Base-by-base conservation (phyloP, 1,139 yeast genomes). In the Ogataea hybrid region DNA sequence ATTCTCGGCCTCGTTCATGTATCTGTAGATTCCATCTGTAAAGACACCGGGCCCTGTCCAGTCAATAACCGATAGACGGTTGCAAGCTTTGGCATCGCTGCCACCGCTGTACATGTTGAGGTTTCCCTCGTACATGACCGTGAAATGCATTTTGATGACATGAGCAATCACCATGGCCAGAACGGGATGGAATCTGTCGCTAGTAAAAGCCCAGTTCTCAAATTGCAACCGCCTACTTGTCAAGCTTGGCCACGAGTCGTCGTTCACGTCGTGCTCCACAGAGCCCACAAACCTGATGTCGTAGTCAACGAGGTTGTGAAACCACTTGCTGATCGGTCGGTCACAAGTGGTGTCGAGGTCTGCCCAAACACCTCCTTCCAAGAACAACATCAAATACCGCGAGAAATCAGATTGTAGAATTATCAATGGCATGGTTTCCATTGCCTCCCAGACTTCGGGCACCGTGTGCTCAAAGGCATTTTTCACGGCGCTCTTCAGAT, bases 21-120 rank as follows among this genome's bases (percentile, higher is more conserved):
- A 81, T n/a, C 73, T 71, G 61, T 82, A 81, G 16, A 83, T 73
- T 27, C 70, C 67, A 57, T 83, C 89, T 1, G 88, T 81, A 76
- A 81, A 83, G 15, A 81, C 70, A 17, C 84, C 88, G 2, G 89
- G 85, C 9, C 89, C 90, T 0, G 89, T 82, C 89, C 89, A 83
- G 52, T 77, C 70, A 81, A 83, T 77, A 30, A 83, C 77, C 54
- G 73, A 78, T 16, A 76, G 75, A 5, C 77, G 50, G 21, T 42
- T 35, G 43, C 52, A 27, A 40, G 39, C 4, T 21, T 48, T 44
- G 7, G 27, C 38, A 6, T 25, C 16, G 29, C 25, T 32, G 5
- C 37, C 41, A 11, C 28, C 39, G 28, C 35, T n/a, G 12, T 32
- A 43, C 41, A 41, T 46, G 30, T 40, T 39, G 18, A 46, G 25